phyloP scores from a whole-genome alignment of 2,329 filamentous ascomycete species.

The Orbilia ellipsospora region DNA sequence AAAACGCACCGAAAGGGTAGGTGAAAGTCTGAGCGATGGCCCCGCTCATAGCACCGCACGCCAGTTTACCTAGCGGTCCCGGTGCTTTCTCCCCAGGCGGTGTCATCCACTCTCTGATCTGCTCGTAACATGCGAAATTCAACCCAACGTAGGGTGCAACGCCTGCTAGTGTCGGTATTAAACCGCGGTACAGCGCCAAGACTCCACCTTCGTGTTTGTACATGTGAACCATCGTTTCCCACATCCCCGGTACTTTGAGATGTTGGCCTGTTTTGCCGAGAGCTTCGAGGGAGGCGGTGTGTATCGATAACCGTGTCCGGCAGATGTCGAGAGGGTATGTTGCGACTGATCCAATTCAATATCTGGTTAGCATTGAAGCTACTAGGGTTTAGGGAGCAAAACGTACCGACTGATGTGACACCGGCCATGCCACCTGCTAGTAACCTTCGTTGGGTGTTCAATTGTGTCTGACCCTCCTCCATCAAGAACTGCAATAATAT shows the following conservation, averaged over 20 bases:
- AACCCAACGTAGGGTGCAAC: constrained; percentile 93
- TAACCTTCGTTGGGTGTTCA: constrained; percentile 74
- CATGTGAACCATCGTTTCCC: constrained; percentile 81
- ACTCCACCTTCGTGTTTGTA: constrained; percentile 91
- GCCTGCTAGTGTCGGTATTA: constrained; percentile 91
- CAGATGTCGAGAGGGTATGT: constrained; percentile 99
- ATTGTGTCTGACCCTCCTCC: constrained; percentile 54
- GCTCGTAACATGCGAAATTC: constrained; percentile 99
- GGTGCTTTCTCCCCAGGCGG: constrained; percentile 89
- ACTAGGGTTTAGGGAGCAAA: not conserved
- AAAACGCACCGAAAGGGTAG: constrained; percentile 85
- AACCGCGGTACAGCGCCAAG: constrained; percentile 88
- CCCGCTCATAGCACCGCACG: constrained; percentile 92
- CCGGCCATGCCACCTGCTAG: constrained; percentile 91
- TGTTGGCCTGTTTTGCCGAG: constrained; percentile 71
- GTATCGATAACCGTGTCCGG: constrained; percentile 92
- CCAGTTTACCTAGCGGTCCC: constrained; percentile 79
- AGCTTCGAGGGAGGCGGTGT: constrained; percentile 91
- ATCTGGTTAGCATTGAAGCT: not conserved
- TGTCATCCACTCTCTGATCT: constrained; percentile 83
- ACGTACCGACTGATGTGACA: constrained; percentile 80
- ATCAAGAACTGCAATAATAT: constrained; percentile 28
- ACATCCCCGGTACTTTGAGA: constrained; percentile 87
- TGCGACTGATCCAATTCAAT: constrained; percentile 55
- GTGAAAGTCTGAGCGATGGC: constrained; percentile 97